These are phyloP conservation scores for Truncatella angustata DNA, from an alignment of 2,329 filamentous ascomycete genomes.

Conservation along the genomic window DNA sequence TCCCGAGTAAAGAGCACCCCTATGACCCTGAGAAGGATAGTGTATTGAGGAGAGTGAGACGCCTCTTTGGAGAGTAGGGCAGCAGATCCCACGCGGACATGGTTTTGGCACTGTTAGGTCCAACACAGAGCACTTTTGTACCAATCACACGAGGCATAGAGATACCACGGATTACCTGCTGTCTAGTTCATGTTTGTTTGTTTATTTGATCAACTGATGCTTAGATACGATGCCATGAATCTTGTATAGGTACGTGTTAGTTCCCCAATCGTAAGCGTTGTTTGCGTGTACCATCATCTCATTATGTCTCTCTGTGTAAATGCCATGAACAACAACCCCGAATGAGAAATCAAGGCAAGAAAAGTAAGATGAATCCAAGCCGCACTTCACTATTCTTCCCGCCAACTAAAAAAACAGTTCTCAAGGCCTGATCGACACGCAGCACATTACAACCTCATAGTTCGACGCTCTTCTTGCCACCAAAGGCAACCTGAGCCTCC, in stretches of 20 bases:
- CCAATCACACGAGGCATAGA: slow-evolving; percentile 12
- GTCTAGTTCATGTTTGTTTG: too few species aligned
- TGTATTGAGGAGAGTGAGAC: slow-evolving; percentile 80
- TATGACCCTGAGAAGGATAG: slow-evolving; percentile 99
- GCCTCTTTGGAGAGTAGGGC: slow-evolving; percentile 66
- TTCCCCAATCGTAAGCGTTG: not conserved
- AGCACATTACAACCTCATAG: slow-evolving; percentile 26
- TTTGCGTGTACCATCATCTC: not conserved
- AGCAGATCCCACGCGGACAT: too few species aligned
- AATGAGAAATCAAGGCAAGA: too few species aligned
- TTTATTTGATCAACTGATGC: not conserved
- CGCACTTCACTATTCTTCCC: too few species aligned
- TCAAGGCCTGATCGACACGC: slow-evolving; percentile 2
- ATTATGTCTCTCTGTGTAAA: not conserved
- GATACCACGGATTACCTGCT: slow-evolving; percentile 7
- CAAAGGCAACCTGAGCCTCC: slow-evolving; percentile 69
- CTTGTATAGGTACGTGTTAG: too few species aligned
- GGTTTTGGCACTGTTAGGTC: slow-evolving; percentile 5
- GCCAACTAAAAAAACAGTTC: too few species aligned
- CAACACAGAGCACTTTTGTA: slow-evolving; percentile 11
- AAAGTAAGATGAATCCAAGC: too few species aligned
- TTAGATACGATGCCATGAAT: not conserved
- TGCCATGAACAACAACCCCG: not conserved
- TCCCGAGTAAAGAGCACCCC: slow-evolving; percentile 97
- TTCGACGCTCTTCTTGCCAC: slow-evolving; percentile 40